These are phyloP conservation scores for Leishmania aethiopica DNA, from an alignment of 208 protist species.

Conservation along the genomic window DNA sequence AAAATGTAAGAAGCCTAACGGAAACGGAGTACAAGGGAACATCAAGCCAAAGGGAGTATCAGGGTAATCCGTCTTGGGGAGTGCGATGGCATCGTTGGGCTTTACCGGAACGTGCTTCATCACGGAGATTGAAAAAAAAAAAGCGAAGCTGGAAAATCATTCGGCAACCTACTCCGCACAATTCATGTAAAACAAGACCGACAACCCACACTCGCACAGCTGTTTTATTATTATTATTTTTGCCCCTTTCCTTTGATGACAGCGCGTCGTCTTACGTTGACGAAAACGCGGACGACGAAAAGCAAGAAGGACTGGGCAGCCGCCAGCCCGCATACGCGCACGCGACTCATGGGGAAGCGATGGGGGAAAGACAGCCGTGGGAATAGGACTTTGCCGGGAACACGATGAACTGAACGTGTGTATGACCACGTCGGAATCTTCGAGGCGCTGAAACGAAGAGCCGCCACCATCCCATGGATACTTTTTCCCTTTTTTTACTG, in stretches of 20 bases:
- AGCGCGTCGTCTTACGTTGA: background rate
- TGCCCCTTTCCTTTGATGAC: conserved; percentile 4
- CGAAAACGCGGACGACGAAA: background rate
- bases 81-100: background rate
- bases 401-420: background rate
- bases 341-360: background rate
- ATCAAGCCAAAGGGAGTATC: background rate
- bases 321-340: background rate
- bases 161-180: background rate
- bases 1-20: background rate
- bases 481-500: background rate
- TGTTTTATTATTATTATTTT: background rate
- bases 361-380: background rate
- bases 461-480: too few relatives aligned
- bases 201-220: background rate
- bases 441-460: background rate
- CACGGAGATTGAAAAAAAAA: background rate
- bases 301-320: background rate
- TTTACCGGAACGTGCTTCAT: background rate
- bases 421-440: background rate
- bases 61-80: background rate
- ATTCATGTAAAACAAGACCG: background rate
- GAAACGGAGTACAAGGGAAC: background rate
- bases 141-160: background rate
- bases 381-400: background rate